Evolutionary conservation across 805 yeast genomes (phyloP), one percentile per base, ranked within the genome.

Genomic region (Starmera pachycereana): DNA sequence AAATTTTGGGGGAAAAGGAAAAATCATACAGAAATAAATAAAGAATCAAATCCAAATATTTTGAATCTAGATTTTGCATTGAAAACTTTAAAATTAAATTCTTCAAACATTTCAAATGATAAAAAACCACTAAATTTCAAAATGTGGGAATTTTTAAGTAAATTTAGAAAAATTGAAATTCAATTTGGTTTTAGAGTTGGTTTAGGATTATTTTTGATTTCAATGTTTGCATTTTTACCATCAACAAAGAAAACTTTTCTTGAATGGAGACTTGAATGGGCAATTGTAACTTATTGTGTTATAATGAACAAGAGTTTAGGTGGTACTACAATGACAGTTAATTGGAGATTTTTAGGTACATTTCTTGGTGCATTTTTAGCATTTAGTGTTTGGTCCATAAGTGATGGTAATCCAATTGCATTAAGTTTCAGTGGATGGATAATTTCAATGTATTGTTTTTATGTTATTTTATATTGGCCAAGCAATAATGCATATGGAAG

Each of bases 231-330:
- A 2, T 84, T 76, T 49, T 52, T 74, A 25, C 78, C 79, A 3
- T 52, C 55, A 11, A 74, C 87, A 0, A 65, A 78, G 38, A 63
- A 65, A 6, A 45, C 54, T 1, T 86, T 84, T 50, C 69, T 62
- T 36, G 68, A 65, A 33, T 83, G 86, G 87, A 62, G 89, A 46
- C 81, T 82, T 12, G 95, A 85, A 55, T 85, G 95, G 95, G 78
- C 87, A 0, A 60, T 85, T 32, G 83, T 82, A n/a, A 78, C 88
- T 0, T 85, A 76, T 49, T 78, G 85, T 49, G 80, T 85, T 40
- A 82, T 85, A 65, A 84, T 85, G 90, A 82, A 81, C 49, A 83
- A 83, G 51, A 80, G 89, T 1, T 62, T 84, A 6, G 95, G 95
- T 9, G 94, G 94, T 0, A 86, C 95, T 0, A 72, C 84, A 10